These are phyloP conservation scores for Xylaria polymorpha DNA, from an alignment of 2,329 filamentous ascomycete genomes.

Conservation along the genomic window DNA sequence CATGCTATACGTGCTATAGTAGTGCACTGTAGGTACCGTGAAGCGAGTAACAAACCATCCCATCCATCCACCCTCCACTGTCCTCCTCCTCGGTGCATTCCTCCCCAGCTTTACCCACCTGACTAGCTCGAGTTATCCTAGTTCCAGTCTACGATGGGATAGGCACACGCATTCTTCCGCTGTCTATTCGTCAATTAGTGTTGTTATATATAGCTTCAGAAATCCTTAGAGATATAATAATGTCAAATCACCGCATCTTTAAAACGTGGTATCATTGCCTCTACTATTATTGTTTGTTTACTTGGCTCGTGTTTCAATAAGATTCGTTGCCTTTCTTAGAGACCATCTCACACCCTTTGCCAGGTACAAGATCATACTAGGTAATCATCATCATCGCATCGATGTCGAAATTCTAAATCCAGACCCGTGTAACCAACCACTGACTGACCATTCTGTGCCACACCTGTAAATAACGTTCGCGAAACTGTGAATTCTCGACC, in stretches of 20 bases:
- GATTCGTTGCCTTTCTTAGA: background rate
- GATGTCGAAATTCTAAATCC: background rate
- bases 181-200: conserved; percentile 19
- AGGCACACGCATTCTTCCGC: conserved; percentile 12
- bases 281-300: background rate
- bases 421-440: background rate
- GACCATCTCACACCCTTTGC: conserved; percentile 2
- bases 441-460: background rate
- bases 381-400: background rate
- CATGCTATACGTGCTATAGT: conserved; percentile 21
- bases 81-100: conserved; percentile 17
- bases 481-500: conserved; percentile 5
- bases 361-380: background rate
- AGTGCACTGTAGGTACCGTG: background rate
- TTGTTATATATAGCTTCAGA: conserved; percentile 34
- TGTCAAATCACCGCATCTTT: conserved; percentile 20
- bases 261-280: conserved; percentile 10
- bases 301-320: conserved; percentile 5
- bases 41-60: too few relatives aligned
- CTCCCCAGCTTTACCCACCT: conserved; percentile 29
- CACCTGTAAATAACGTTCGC: background rate
- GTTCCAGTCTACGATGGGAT: conserved; percentile 7
- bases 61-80: too few relatives aligned
- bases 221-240: conserved; percentile 1
- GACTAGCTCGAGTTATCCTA: conserved; percentile 27